Base-by-base conservation (phyloP, 2,329 filamentous ascomycete species). In the Pseudopyrenochaeta lycopersici region DNA sequence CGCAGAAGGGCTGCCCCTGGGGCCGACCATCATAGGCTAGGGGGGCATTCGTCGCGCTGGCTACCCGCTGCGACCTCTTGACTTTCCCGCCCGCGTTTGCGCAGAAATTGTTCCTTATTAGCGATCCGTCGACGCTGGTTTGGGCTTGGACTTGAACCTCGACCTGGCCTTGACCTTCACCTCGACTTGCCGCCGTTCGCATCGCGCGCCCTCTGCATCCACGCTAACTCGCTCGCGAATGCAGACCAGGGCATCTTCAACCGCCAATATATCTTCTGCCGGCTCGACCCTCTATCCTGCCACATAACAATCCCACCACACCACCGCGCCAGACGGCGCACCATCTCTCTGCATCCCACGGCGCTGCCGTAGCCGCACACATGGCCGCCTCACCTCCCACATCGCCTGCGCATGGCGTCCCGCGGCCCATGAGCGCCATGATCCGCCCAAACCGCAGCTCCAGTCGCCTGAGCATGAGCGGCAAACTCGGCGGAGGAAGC, bases 391-490 rank as follows among this genome's bases (percentile, higher is more conserved):
- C 74, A 49, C 75, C 75, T 46, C 75, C 75, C 30, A 70, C 62
- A 42, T 77, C 75, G 54, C 75, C 75, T 48, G 66, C 72, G 36
- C 66, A 30, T 85, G 86, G 76, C 86, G 92, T 63, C 2, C 43
- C 58, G 41, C 51, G 60, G 76, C 92, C 92, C 48, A 82, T 91
- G 82, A 96, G 91, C 80, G 88, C 87, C 73, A 88, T 96, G 81
- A 86, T 92, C 70, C 88, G 89, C 68, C 84, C 90, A 40, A 83
- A 89, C 38, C 84, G 91, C 74, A 95, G 91, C 74, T 90, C 84
- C 65, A 96, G 92, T 78, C 90, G 93, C 66, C 82, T 96, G 84
- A 96, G 92, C 80, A 89, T 90, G 81, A 88, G 84, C 68, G 90
- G 90, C 79, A 94, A 90, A 76, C 80, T 83, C 46, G 88, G 87